Evolutionary conservation across 2,329 filamentous ascomycete species (phyloP), one percentile per base, ranked within the genome.

Genomic region (Ascochyta lentis): DNA sequence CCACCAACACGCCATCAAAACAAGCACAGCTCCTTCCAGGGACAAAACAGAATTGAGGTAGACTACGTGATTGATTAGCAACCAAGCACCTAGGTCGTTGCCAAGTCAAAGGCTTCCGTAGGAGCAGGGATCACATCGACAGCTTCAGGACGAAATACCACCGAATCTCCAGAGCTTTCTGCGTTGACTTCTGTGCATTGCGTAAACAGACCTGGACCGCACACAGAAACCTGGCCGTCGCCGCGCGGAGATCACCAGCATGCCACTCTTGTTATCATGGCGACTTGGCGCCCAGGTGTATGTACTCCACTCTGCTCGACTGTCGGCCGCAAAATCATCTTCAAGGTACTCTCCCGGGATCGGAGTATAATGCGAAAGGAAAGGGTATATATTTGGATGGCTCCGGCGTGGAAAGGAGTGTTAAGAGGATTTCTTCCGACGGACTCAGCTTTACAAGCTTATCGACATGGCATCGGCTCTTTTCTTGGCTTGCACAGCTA

Each of bases 221-320:
- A 22, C 27, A 4, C 26, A 22, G 27, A 3, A 34, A 10, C 6
- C 8, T 26, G 13, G 26, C 34, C 41, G 31, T 45, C 34, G 35
- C 47, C 38, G 38, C 38, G 9, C 26, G 42, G 22, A 34, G n/a
- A 33, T 13, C n/a, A 33, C 6, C 45, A 12, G 12, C 24, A 39
- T 48, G 41, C 49, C 49, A 51, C 49, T 51, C 35, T 45, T 45
- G 41, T 51, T 51, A 51, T 51, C 49, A 27, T 19, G 4, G 16
- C 26, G 26, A 33, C 41, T 51, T 45, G 49, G 49, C 40, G 49
- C 49, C 41, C 24, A 51, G 40, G 29, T 13, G 6, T 23, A 19
- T 38, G 13, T 16, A 31, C 39, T 49, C 49, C 49, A 45, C 49
- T 41, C 42, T 29, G 49, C 16, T 52, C 37, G 27, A 46, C 22